Evolutionary conservation across 1,284 basidiomycete genomes (phyloP).

Genomic region (Ceratobasidium sp.): DNA sequence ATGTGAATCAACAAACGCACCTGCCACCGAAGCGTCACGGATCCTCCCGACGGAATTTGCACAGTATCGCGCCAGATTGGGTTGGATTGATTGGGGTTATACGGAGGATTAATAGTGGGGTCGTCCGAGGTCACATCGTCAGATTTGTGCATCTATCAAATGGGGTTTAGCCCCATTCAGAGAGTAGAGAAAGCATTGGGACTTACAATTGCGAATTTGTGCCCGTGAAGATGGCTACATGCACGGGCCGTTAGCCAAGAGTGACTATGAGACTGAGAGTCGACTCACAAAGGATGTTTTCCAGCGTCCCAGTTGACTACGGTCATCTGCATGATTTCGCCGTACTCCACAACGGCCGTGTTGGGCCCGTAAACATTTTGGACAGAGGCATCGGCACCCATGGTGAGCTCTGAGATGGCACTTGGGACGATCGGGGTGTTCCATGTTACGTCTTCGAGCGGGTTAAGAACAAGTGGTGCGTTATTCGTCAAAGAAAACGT

Average conservation of each 20-base stretch:
- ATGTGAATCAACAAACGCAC: slow-evolving; percentile 6
- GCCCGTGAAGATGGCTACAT: slow-evolving; percentile 80
- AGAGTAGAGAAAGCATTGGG: too few relatives aligned
- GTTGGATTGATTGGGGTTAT: slow-evolving; percentile 77
- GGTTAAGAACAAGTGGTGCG: not conserved
- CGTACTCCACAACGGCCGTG: slow-evolving; percentile 75
- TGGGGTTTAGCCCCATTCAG: too few relatives aligned
- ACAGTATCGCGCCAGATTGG: slow-evolving; percentile 86
- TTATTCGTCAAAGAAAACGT: not conserved
- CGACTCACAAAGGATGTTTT: slow-evolving; percentile 79
- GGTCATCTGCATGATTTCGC: slow-evolving; percentile 80
- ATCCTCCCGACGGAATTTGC: slow-evolving; percentile 65
- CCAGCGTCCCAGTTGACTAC: slow-evolving; percentile 81
- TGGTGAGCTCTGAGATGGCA: slow-evolving; percentile 74
- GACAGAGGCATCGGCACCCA: slow-evolving; percentile 76
- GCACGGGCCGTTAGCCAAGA: not conserved
- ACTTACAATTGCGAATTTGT: slow-evolving; percentile 77
- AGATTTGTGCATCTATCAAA: slow-evolving; percentile 61
- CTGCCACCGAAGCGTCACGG: slow-evolving; percentile 64
- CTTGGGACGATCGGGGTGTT: slow-evolving; percentile 66
- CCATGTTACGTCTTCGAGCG: slow-evolving; percentile 50
- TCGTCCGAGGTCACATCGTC: slow-evolving; percentile 80
- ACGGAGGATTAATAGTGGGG: slow-evolving; percentile 78
- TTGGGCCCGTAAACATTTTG: slow-evolving; percentile 76
- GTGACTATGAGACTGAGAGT: slow-evolving; percentile 37